Percentiles rank a stretch among this genome's conserved stretches.
phyloP scores from a whole-genome alignment of 2,329 filamentous ascomycete genomes.

The Penicillium corylophilum region DNA sequence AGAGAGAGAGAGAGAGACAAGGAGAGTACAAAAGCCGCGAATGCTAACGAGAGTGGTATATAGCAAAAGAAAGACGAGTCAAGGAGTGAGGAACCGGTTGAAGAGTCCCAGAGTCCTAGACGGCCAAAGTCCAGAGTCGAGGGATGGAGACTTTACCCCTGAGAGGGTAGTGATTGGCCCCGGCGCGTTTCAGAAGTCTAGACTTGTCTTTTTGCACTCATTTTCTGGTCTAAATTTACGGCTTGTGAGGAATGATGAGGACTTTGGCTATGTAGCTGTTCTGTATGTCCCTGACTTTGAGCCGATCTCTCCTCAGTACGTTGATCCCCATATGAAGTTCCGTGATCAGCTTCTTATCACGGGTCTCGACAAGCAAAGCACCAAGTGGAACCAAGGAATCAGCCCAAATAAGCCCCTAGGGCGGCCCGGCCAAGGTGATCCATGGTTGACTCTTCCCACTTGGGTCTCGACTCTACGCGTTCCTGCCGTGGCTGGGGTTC shows the following conservation, averaged over 20 bases:
- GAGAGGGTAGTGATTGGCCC: background rate
- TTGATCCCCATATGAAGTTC: no score
- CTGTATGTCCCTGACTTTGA: no score
- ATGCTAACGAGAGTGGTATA: background rate
- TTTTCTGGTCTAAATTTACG: no score
- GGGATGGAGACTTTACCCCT: background rate
- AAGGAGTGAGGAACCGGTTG: background rate
- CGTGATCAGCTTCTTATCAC: no score
- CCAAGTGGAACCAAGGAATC: background rate
- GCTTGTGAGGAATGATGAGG: no score
- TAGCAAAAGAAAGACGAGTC: background rate
- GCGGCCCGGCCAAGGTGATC: background rate
- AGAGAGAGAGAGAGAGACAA: no score
- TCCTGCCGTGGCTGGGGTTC: background rate
- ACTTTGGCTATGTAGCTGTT: no score
- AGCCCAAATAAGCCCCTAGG: background rate
- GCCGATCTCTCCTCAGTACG: no score
- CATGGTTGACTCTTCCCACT: background rate
- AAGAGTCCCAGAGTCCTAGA: background rate
- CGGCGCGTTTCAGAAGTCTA: background rate
- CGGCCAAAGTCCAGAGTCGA: conserved; percentile 14
- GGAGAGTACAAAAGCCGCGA: no score
- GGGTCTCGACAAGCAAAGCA: no score
- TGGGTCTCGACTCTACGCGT: no score
- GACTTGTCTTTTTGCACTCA: background rate